Percentiles rank a stretch among this genome's conserved stretches.
Evolutionary conservation across 192 early-diverging fungal species (phyloP).

Genomic region (Pilobolus umbonatus): DNA sequence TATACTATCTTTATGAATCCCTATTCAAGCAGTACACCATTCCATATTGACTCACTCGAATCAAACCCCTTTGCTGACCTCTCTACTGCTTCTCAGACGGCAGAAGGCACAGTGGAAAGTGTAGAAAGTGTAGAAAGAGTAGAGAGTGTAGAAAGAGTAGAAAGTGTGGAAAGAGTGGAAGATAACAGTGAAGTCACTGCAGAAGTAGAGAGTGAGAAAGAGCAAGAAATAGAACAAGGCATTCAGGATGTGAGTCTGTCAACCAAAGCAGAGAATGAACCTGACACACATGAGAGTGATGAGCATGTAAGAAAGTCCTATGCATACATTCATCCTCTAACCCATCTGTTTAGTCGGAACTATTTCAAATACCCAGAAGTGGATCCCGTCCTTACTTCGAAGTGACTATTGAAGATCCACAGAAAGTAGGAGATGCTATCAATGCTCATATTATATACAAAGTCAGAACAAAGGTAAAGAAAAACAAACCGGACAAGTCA

Average conservation of each 20-base stretch:
- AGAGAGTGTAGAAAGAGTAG: background rate
- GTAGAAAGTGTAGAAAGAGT: background rate
- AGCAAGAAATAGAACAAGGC: background rate
- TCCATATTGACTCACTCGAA: constrained; percentile 25
- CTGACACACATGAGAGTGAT: background rate
- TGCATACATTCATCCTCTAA: background rate
- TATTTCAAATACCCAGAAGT: constrained; percentile 31
- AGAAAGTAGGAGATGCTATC: constrained; percentile 87
- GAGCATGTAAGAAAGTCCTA: background rate
- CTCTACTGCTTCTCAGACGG: constrained; percentile 7
- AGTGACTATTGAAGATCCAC: constrained; percentile 77
- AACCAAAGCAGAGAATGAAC: background rate
- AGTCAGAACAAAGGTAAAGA: constrained; percentile 66
- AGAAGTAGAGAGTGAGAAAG: background rate
- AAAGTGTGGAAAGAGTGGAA: background rate
- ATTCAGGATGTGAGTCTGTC: background rate
- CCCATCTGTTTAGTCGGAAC: constrained; percentile 14
- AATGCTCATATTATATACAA: constrained; percentile 84
- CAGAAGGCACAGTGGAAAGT: background rate
- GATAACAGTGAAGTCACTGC: background rate
- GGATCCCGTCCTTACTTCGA: constrained; percentile 50
- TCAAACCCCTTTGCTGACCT: constrained; percentile 33
- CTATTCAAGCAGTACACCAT: too few species aligned
- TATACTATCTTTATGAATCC: constrained; percentile 6
- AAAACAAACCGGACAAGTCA: background rate